Percentiles rank a stretch among this genome's conserved stretches.
Evolutionary conservation across 148 eudicot genomes (phyloP).

Genomic region (Vaccinium vitisidaea): DNA sequence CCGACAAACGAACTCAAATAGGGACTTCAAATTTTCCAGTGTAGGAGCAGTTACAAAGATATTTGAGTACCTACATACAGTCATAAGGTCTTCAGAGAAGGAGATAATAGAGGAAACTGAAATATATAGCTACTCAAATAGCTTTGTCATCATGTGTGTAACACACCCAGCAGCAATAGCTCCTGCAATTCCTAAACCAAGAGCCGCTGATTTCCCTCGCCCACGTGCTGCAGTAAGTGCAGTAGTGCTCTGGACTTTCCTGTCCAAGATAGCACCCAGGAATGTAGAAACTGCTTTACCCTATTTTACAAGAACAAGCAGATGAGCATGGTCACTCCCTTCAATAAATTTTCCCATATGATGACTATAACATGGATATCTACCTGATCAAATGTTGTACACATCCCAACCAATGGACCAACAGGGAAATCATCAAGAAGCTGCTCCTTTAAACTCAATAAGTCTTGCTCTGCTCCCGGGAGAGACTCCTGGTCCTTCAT

Average conservation of each 20-base stretch:
- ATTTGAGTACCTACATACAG: constrained; percentile 66
- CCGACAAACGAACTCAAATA: constrained; percentile 71
- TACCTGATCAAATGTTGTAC: constrained; percentile 91
- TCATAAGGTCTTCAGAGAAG: neutral
- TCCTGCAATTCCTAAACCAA: constrained; percentile 90
- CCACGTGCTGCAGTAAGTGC: constrained; percentile 96
- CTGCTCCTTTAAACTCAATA: constrained; percentile 70
- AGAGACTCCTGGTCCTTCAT: constrained; percentile 70
- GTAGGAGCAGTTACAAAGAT: constrained; percentile 89
- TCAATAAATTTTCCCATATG: neutral
- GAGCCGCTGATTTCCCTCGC: constrained; percentile 97
- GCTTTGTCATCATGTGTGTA: neutral
- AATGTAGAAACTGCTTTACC: constrained; percentile 79
- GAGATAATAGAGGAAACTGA: neutral
- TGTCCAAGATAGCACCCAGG: constrained; percentile 79
- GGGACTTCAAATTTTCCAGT: constrained; percentile 84
- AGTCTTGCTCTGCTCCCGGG: constrained; percentile 58
- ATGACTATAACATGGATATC: neutral
- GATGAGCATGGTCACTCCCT: constrained; percentile 10
- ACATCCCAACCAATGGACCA: constrained; percentile 72
- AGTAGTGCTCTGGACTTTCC: constrained; percentile 67
- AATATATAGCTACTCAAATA: neutral
- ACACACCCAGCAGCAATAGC: constrained; percentile 85
- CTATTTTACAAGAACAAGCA: constrained; percentile 28
- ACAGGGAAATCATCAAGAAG: constrained; percentile 75